Evolutionary conservation across 1,284 basidiomycete genomes (phyloP).

Genomic region (Stygiomarasmius scandens): DNA sequence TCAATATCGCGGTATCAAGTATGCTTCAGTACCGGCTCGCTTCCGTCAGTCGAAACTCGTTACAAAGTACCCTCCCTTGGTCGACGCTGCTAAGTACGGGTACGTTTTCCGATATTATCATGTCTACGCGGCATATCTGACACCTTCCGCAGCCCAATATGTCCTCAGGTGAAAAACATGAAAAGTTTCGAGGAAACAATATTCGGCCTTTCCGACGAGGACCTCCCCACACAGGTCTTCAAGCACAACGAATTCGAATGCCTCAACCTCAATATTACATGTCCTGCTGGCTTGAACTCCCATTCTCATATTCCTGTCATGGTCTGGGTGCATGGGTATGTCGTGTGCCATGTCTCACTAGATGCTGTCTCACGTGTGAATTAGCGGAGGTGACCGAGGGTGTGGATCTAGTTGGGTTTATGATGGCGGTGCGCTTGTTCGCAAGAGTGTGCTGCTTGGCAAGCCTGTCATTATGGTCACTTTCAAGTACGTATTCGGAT

Average conservation of each 20-base stretch:
- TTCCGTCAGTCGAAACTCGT: constrained; percentile 70
- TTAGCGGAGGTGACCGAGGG: constrained; percentile 69
- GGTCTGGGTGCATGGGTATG: constrained; percentile 79
- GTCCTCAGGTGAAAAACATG: constrained; percentile 59
- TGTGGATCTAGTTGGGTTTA: constrained; percentile 76
- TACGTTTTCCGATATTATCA: constrained; percentile 30
- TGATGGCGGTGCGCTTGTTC: constrained; percentile 70
- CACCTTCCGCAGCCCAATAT: constrained; percentile 58
- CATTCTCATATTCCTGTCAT: constrained; percentile 67
- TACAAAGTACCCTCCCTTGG: constrained; percentile 54
- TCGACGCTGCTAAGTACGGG: constrained; percentile 69
- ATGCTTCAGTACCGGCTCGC: constrained; percentile 70
- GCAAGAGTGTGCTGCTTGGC: constrained; percentile 58
- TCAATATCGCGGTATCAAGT: constrained; percentile 76
- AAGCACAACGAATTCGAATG: constrained; percentile 75
- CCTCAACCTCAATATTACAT: constrained; percentile 76
- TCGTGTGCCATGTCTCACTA: constrained; percentile 17
- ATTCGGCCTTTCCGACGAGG: constrained; percentile 58
- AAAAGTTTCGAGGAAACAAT: constrained; percentile 59
- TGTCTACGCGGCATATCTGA: constrained; percentile 4
- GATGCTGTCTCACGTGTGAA: constrained; percentile 11
- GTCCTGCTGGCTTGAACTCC: constrained; percentile 55
- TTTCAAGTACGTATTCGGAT: constrained; percentile 61
- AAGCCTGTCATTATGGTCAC: constrained; percentile 72
- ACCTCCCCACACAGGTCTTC: constrained; percentile 55